Percentiles rank a stretch among this genome's conserved stretches.
Conservation (phyloP, 2,329 filamentous ascomycete species). For the Xylaria sp. region DNA sequence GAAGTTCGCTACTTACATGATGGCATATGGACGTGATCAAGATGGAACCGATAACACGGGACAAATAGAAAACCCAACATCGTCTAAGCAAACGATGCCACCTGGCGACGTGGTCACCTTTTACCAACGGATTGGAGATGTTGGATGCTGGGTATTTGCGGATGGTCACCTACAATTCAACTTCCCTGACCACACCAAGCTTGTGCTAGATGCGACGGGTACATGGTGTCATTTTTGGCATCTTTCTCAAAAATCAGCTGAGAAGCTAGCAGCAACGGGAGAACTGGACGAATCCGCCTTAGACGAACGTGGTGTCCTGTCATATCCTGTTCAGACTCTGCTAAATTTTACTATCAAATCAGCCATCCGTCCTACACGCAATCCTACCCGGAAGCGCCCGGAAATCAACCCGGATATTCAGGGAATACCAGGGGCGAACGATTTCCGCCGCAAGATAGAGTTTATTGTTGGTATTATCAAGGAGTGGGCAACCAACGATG, state of each 20-base stretch:
- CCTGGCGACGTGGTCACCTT: constrained; percentile 75
- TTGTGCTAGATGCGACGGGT: constrained; percentile 79
- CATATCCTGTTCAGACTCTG: constrained; percentile 77
- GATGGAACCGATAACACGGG: constrained; percentile 60
- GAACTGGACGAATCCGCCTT: constrained; percentile 76
- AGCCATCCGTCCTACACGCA: constrained; percentile 57
- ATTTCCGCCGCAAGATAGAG: constrained; percentile 77
- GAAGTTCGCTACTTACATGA: constrained; percentile 80
- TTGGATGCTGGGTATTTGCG: constrained; percentile 83
- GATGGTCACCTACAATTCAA: constrained; percentile 88
- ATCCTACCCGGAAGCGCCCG: constrained; percentile 61
- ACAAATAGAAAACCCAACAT: constrained; percentile 54
- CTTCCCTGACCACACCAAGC: constrained; percentile 88
- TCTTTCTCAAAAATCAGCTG: constrained; percentile 75
- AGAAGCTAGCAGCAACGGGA: constrained; percentile 70
- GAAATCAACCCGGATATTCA: constrained; percentile 70
- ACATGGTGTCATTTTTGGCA: constrained; percentile 82
- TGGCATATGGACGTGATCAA: constrained; percentile 78
- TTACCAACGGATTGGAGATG: constrained; percentile 83
- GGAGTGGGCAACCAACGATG: constrained; percentile 77
- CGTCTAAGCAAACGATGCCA: constrained; percentile 54
- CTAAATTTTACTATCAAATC: constrained; percentile 71
- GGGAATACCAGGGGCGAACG: constrained; percentile 75
- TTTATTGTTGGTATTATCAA: constrained; percentile 75
- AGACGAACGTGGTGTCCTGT: constrained; percentile 75